Evolutionary conservation across 2,329 filamentous ascomycete species (phyloP), one percentile per base, ranked within the genome.

Genomic region (Rhinocladiella mackenziei): DNA sequence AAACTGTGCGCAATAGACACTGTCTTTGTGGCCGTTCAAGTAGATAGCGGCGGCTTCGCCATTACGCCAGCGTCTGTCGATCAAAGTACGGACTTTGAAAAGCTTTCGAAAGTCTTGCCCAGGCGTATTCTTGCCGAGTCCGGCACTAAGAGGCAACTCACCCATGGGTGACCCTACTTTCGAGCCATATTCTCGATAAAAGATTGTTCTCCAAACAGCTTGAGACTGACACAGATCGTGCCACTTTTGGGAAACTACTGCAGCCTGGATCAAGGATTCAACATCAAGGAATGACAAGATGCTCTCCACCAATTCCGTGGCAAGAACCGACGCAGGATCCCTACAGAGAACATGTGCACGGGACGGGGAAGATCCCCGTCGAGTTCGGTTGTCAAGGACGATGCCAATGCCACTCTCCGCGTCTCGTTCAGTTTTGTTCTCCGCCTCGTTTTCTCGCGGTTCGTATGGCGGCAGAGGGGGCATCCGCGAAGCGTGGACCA

Each of bases 1-100:
- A 63, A 97, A 98, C 62, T 98, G 92, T 44, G 94, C 79, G 65
- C 92, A 98, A 69, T 98, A 98, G 45, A 98, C 94, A 55, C 89
- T 96, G 64, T 98, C 92, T 18, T 83, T 82, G 63, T 98, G 92
- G 2, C 92, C 92, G 58, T 92, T 88, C 15, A 98, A 76, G 64
- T 96, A 97, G 43, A 94, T 81, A 0, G 88, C 83, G 33, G 80
- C 83, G 6, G 89, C 86, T 54, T 83, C 81, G 43, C 86, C 84
- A 38, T 81, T 72, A 57, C 79, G 82, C 92, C 92, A 98, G 51
- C 86, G 80, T 54, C 75, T 72, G 56, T 88, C 83, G 50, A 98
- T 75, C 51, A 84, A 77, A 48, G 82, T 77, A 56, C 86, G 83
- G 32, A 86, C 83, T 56, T 80, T 74, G 64, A 89, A 95, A 62